Evolutionary conservation across 208 protist genomes (phyloP).

Genomic region (Angomonas desouzai): DNA sequence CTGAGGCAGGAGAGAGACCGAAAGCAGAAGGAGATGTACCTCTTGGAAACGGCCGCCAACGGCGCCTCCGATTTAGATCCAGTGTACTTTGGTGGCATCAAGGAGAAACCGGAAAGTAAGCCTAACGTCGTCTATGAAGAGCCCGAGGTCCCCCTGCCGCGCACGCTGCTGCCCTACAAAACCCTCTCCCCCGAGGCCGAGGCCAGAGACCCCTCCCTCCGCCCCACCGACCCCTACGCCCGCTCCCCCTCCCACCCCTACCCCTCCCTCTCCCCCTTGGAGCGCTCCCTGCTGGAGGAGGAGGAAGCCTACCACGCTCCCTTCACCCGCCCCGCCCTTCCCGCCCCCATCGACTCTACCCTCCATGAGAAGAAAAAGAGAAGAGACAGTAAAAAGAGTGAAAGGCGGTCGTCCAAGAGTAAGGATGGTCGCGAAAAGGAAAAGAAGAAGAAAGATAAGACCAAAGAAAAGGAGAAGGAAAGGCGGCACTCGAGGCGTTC

Average conservation of each 20-base stretch:
- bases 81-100: neutral
- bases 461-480: slow-evolving; percentile 15
- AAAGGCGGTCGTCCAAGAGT: neutral
- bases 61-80: neutral
- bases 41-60: neutral
- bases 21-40: slow-evolving; percentile 12
- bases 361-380: slow-evolving; percentile 14
- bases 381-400: slow-evolving; percentile 11
- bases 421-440: neutral
- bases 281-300: slow-evolving; percentile 8
- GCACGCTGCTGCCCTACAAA: neutral
- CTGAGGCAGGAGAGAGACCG: slow-evolving; percentile 17
- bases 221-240: neutral
- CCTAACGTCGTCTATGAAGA: neutral
- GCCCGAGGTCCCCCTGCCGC: neutral
- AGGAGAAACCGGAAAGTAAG: neutral
- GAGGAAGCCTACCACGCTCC: neutral
- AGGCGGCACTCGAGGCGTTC: neutral
- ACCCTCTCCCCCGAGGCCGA: slow-evolving; percentile 4
- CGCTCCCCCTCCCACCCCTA: neutral
- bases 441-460: slow-evolving; percentile 2
- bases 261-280: slow-evolving; percentile 6
- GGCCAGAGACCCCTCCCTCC: neutral
- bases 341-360: neutral
- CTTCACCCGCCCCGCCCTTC: neutral